Conservation (phyloP, 2,329 filamentous ascomycete genomes). For the Knoxdaviesia capensis region DNA sequence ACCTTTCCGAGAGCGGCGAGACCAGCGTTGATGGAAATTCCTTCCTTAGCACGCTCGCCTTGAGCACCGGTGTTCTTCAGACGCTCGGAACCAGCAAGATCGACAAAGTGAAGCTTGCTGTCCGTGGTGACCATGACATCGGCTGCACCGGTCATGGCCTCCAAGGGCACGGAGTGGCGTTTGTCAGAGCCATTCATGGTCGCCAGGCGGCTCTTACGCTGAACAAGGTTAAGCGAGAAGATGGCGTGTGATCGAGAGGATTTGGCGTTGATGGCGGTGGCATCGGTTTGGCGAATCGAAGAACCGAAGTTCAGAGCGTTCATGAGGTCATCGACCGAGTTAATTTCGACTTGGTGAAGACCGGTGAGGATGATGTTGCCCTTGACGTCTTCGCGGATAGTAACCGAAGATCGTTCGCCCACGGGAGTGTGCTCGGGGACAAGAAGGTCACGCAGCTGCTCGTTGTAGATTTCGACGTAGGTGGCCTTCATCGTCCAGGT, state of each 20-base stretch:
- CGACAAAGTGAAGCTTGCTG: slow-evolving; percentile 97
- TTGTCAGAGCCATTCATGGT: slow-evolving; percentile 47
- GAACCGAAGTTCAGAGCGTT: slow-evolving; percentile 83
- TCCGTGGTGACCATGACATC: slow-evolving; percentile 66
- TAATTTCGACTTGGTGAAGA: slow-evolving; percentile 69
- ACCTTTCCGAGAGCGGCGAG: slow-evolving; percentile 91
- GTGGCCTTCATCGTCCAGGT: slow-evolving; percentile 86
- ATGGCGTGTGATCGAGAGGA: slow-evolving; percentile 96
- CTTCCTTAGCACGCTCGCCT: slow-evolving; percentile 83
- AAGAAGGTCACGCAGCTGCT: slow-evolving; percentile 78
- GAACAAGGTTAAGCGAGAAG: slow-evolving; percentile 83
- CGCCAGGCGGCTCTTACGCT: slow-evolving; percentile 47
- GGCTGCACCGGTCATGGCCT: slow-evolving; percentile 48
- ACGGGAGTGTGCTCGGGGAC: slow-evolving; percentile 51
- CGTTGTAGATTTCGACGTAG: slow-evolving; percentile 96
- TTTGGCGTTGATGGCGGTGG: slow-evolving; percentile 92
- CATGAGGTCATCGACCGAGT: slow-evolving; percentile 80
- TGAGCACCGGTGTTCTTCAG: slow-evolving; percentile 94
- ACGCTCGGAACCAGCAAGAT: slow-evolving; percentile 88
- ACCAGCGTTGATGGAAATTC: slow-evolving; percentile 95
- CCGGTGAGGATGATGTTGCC: slow-evolving; percentile 89
- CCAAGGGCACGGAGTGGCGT: slow-evolving; percentile 68
- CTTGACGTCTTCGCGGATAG: slow-evolving; percentile 83
- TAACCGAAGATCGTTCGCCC: slow-evolving; percentile 58
- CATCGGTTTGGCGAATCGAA: slow-evolving; percentile 84